phyloP scores from a whole-genome alignment of 2,329 filamentous ascomycete species.

The Fusarium sp. region DNA sequence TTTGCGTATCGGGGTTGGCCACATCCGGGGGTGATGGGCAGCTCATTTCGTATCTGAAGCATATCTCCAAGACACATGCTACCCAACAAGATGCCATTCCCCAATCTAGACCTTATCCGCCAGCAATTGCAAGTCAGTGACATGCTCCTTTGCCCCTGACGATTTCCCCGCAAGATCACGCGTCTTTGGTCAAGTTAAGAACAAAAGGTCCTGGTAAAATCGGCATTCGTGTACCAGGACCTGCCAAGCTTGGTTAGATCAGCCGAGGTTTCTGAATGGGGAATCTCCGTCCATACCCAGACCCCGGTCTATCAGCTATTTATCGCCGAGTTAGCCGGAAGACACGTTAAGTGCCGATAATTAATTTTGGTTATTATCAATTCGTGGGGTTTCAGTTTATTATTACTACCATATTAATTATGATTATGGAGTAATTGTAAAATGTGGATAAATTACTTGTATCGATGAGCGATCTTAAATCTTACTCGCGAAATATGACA shows the following conservation, averaged over 20 bases:
- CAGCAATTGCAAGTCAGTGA: conserved; percentile 14
- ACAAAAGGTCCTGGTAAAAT: conserved; percentile 14
- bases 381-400: neutral
- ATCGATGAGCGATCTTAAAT: neutral
- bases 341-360: neutral
- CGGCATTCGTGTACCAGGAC: conserved; percentile 1
- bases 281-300: neutral
- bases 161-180: conserved; percentile 4
- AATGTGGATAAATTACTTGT: neutral
- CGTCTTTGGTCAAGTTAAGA: neutral
- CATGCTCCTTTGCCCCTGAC: neutral
- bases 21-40: too few species aligned
- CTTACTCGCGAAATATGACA: neutral
- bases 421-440: neutral
- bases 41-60: conserved; percentile 13
- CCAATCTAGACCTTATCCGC: neutral
- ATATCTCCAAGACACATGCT: neutral
- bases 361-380: neutral
- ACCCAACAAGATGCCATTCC: neutral
- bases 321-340: conserved; percentile 23
- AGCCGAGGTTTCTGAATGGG: conserved; percentile 3
- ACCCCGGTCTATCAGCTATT: neutral
- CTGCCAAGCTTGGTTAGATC: conserved; percentile 10
- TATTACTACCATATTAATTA: too few species aligned
- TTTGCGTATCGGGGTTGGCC: neutral